Percentiles rank a stretch among this genome's conserved stretches.
Evolutionary conservation across 2,329 filamentous ascomycete genomes (phyloP).

Genomic region (Curvularia verruculosa): DNA sequence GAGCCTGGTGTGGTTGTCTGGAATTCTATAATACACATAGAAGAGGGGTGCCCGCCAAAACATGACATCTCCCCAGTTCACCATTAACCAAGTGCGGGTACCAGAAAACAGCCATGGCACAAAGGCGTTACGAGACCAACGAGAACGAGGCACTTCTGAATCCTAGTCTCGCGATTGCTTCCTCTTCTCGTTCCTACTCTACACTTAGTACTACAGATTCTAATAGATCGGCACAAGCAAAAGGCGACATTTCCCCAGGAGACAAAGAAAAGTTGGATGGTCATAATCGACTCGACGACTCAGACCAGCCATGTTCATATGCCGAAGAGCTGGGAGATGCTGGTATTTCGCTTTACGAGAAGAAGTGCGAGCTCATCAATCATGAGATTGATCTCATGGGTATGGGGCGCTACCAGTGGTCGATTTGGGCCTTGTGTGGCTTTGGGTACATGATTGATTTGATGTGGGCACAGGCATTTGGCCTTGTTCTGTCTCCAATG

Average conservation of each 20-base stretch:
- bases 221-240: neutral
- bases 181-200: conserved; percentile 17
- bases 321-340: conserved; percentile 20
- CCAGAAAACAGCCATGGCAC: conserved; percentile 7
- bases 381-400: conserved; percentile 59
- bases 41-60: conserved; percentile 9
- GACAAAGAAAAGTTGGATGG: conserved; percentile 3
- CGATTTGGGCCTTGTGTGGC: conserved; percentile 59
- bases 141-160: conserved; percentile 14
- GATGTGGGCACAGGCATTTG: conserved; percentile 65
- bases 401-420: conserved; percentile 62
- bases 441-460: conserved; percentile 63
- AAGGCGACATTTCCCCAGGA: conserved; percentile 2
- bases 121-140: neutral
- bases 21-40: conserved; percentile 8
- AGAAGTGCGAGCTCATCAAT: conserved; percentile 54
- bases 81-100: neutral
- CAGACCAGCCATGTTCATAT: conserved; percentile 6
- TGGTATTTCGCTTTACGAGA: conserved; percentile 47
- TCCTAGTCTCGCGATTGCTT: conserved; percentile 5
- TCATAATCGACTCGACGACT: neutral
- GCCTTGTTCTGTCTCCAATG: conserved; percentile 60
- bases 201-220: conserved; percentile 5
- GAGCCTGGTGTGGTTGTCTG: conserved; percentile 5
- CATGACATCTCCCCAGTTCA: neutral